Evolutionary conservation across 176 grass and related monocot genomes (phyloP).

Genomic region (Aegilops tauschii): DNA sequence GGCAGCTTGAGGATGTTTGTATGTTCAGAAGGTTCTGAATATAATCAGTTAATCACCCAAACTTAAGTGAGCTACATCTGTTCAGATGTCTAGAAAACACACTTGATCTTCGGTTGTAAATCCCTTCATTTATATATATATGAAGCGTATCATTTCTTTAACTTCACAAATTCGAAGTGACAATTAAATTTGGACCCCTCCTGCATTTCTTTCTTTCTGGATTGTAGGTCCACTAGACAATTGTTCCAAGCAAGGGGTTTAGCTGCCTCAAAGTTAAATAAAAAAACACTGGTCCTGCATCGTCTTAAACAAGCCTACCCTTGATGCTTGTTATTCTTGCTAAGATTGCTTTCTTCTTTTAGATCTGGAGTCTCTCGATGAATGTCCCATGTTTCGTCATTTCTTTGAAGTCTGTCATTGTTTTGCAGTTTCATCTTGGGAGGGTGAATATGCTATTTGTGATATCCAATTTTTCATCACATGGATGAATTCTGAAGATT

Average conservation of each 20-base stretch:
- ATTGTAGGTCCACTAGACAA: not conserved
- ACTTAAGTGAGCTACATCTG: not conserved
- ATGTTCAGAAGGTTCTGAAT: slow-evolving; percentile 14
- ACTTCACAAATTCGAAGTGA: not conserved
- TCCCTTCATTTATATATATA: not conserved
- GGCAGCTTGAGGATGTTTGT: not conserved
- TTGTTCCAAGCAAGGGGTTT: not conserved
- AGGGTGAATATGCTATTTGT: not conserved
- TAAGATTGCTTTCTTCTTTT: slow-evolving; percentile 1
- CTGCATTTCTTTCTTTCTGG: not conserved
- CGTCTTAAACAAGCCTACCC: slow-evolving; percentile 18
- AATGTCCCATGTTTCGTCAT: not conserved
- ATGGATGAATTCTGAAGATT: slow-evolving; percentile 17
- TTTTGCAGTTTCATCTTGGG: slow-evolving; percentile 22
- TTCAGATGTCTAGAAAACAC: not conserved
- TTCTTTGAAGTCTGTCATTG: slow-evolving; percentile 5
- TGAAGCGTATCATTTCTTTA: not conserved
- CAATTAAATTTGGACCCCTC: not conserved
- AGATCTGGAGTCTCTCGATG: not conserved
- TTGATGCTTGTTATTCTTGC: slow-evolving; percentile 6
- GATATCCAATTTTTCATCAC: not conserved
- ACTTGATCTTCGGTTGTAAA: not conserved
- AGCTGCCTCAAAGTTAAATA: not conserved
- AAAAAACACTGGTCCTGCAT: not conserved
- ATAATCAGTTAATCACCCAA: not conserved